phyloP scores from a whole-genome alignment of 2,329 filamentous ascomycete genomes.

The Scolecobasidium constrictum region DNA sequence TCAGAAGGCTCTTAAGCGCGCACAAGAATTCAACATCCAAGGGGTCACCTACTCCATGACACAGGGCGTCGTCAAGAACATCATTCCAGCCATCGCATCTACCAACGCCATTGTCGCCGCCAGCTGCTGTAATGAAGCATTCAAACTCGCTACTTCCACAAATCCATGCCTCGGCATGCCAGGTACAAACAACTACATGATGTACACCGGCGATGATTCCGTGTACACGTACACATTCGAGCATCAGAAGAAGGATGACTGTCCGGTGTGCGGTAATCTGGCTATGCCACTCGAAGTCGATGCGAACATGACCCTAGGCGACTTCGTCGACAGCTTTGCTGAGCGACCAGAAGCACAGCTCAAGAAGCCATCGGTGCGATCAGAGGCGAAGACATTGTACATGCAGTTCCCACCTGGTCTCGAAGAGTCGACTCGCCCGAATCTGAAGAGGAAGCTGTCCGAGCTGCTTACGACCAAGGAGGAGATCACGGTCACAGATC shows the following conservation, averaged over 20 bases:
- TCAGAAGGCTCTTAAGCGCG: constrained; percentile 68
- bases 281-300: constrained; percentile 66
- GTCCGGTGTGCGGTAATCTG: constrained; percentile 81
- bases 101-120: constrained; percentile 96
- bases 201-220: constrained; percentile 93
- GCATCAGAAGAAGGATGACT: constrained; percentile 88
- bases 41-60: constrained; percentile 94
- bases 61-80: constrained; percentile 97
- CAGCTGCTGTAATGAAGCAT: constrained; percentile 89
- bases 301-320: constrained; percentile 60
- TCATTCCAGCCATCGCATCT: constrained; percentile 95
- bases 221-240: constrained; percentile 98
- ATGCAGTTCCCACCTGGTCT: constrained; percentile 75
- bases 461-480: constrained; percentile 74
- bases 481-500: constrained; percentile 85
- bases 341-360: constrained; percentile 80
- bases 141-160: constrained; percentile 79
- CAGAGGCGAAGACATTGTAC: constrained; percentile 75
- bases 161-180: constrained; percentile 70
- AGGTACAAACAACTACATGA: constrained; percentile 80
- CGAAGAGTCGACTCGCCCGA: constrained; percentile 73
- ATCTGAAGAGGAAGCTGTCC: constrained; percentile 64
- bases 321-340: constrained; percentile 76
- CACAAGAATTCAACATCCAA: constrained; percentile 77
- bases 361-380: constrained; percentile 81